Conservation (phyloP, 257 asterid species). For the Solanum sitiens region DNA sequence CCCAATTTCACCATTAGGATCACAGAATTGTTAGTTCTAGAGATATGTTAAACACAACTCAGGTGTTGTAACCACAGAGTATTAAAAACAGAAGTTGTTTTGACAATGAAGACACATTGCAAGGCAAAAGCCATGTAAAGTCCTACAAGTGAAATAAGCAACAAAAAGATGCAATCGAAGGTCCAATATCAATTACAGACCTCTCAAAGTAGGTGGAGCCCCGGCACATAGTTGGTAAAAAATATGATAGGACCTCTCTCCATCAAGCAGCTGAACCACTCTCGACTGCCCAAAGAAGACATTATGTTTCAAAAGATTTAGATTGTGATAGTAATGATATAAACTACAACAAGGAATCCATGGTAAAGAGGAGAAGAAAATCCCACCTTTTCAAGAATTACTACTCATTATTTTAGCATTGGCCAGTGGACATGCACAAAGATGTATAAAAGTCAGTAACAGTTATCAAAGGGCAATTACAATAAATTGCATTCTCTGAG, state of each 20-base stretch:
- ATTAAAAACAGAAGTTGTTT: background rate
- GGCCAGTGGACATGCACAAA: slow-evolving; percentile 20
- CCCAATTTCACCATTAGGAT: background rate
- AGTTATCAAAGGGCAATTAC: background rate
- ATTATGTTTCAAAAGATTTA: background rate
- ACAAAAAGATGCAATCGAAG: background rate
- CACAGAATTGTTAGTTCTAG: background rate
- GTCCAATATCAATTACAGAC: slow-evolving; percentile 21
- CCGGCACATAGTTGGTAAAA: slow-evolving; percentile 98
- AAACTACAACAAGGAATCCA: slow-evolving; percentile 5
- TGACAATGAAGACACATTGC: background rate
- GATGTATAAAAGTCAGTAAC: slow-evolving; percentile 19
- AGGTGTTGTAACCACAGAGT: background rate
- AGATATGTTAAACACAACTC: background rate
- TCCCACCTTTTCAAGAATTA: slow-evolving; percentile 89
- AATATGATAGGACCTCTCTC: slow-evolving; percentile 86
- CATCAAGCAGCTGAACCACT: slow-evolving; percentile 66
- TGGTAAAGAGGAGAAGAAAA: slow-evolving; percentile 2
- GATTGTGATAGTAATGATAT: background rate
- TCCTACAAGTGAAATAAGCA: background rate
- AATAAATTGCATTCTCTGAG: background rate
- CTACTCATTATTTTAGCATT: slow-evolving; percentile 33
- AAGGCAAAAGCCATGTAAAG: background rate
- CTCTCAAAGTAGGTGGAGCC: slow-evolving; percentile 70
- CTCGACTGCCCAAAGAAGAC: slow-evolving; percentile 62